Conservation (phyloP, 2,329 filamentous ascomycete species). For the Hymenoscyphus occultus region DNA sequence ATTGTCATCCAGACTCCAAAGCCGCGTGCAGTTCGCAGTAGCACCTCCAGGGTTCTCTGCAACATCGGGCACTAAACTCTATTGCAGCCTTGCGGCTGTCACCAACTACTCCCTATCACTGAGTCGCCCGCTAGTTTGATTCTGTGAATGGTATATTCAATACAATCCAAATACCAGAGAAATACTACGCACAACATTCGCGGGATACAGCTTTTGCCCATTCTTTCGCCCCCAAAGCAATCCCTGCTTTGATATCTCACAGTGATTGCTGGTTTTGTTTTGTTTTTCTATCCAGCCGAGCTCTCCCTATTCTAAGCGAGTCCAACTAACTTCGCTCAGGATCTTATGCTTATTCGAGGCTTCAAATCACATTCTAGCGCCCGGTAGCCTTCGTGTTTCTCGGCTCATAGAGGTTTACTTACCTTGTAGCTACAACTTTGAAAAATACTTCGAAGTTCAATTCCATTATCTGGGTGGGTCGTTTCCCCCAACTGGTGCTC, state of each 20-base stretch:
- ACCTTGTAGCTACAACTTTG: background rate
- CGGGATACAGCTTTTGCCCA: background rate
- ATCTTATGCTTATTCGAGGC: background rate
- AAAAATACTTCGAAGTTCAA: background rate
- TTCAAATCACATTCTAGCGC: too few relatives aligned
- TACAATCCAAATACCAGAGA: background rate
- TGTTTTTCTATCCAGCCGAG: background rate
- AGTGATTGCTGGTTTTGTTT: background rate
- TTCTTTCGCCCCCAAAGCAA: background rate
- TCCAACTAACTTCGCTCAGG: background rate
- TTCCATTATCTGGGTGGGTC: background rate
- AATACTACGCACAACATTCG: background rate
- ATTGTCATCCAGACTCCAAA: background rate
- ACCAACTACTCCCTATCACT: background rate
- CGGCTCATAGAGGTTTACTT: background rate
- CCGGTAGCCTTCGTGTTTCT: too few relatives aligned
- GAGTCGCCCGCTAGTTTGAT: background rate
- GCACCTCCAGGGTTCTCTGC: background rate
- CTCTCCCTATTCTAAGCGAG: background rate
- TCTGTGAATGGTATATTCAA: background rate
- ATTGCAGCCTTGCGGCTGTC: background rate
- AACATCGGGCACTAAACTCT: slow-evolving; percentile 1
- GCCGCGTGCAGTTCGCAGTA: background rate
- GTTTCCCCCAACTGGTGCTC: background rate
- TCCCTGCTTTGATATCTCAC: background rate